A percentile compares a stretch with the other conserved stretches of the same genome.
Conservation (phyloP, 2,329 filamentous ascomycete genomes). For the Phialocephala sp. region DNA sequence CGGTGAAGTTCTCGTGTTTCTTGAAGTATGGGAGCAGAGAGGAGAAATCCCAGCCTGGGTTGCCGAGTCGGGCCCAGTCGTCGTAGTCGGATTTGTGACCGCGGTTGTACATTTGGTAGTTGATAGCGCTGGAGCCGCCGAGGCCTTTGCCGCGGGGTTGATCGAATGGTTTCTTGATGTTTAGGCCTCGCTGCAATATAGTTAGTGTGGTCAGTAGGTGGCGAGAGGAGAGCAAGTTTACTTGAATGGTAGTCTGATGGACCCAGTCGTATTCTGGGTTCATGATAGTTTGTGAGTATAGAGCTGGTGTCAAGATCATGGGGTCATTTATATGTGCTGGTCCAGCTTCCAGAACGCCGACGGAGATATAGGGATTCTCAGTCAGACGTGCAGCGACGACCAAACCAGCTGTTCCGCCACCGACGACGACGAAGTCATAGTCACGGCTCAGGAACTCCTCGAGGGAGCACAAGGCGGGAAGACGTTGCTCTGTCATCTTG, state of each 20-base stretch:
- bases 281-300: conserved; percentile 22
- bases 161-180: conserved; percentile 9
- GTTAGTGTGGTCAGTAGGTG: neutral
- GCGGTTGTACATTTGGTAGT: conserved; percentile 42
- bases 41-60: conserved; percentile 48
- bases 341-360: conserved; percentile 50
- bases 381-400: conserved; percentile 48
- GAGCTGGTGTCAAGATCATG: conserved; percentile 44
- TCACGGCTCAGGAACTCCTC: conserved; percentile 11
- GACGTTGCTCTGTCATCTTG: conserved; percentile 7
- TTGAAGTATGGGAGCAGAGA: conserved; percentile 50
- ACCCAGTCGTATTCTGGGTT: conserved; percentile 30
- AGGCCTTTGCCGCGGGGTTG: conserved; percentile 44
- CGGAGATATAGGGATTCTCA: conserved; percentile 45
- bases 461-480: conserved; percentile 4
- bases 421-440: conserved; percentile 51
- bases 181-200: neutral
- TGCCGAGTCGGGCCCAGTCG: conserved; percentile 49
- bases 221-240: neutral
- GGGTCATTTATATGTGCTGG: conserved; percentile 45
- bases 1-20: conserved; percentile 40
- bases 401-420: conserved; percentile 52
- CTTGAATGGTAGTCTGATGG: conserved; percentile 25
- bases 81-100: conserved; percentile 43
- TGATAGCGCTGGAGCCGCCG: conserved; percentile 46